These are phyloP conservation scores for Alternaria longipes DNA, from an alignment of 2,329 filamentous ascomycete species.

Conservation along the genomic window DNA sequence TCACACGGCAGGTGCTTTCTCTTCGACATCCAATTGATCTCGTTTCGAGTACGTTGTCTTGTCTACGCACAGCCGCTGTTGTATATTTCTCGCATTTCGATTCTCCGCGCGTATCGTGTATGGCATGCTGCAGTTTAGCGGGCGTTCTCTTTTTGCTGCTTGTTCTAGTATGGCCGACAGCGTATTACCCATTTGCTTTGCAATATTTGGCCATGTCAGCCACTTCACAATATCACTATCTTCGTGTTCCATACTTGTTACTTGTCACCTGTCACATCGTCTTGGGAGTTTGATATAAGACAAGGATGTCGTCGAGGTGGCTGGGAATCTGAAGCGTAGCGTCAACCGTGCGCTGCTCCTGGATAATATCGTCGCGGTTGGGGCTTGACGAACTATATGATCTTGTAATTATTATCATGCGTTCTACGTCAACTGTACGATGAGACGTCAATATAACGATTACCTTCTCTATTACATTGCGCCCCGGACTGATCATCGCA, in stretches of 20 bases:
- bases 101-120: conserved; percentile 15
- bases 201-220: conserved; percentile 4
- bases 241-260: conserved; percentile 6
- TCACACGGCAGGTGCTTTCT: conserved; percentile 33
- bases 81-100: conserved; percentile 33
- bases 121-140: conserved; percentile 45
- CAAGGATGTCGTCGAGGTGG: conserved; percentile 10
- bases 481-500: background rate
- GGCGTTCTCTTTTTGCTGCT: conserved; percentile 38
- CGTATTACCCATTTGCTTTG: conserved; percentile 25
- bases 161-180: conserved; percentile 10
- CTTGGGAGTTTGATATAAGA: conserved; percentile 12
- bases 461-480: conserved; percentile 22
- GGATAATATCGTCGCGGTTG: conserved; percentile 23
- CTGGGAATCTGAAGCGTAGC: conserved; percentile 15
- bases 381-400: conserved; percentile 24
- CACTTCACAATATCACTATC: conserved; percentile 9
- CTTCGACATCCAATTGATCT: conserved; percentile 25
- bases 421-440: conserved; percentile 14
- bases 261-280: conserved; percentile 8
- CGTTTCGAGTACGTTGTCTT: conserved; percentile 31
- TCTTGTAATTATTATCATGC: conserved; percentile 36
- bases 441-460: conserved; percentile 28
- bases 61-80: conserved; percentile 24
- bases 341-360: conserved; percentile 16